A percentile compares a stretch with the other conserved stretches of the same genome.
These are phyloP conservation scores for Solanum chiquidenum DNA, from an alignment of 257 asterid genomes.

Conservation along the genomic window DNA sequence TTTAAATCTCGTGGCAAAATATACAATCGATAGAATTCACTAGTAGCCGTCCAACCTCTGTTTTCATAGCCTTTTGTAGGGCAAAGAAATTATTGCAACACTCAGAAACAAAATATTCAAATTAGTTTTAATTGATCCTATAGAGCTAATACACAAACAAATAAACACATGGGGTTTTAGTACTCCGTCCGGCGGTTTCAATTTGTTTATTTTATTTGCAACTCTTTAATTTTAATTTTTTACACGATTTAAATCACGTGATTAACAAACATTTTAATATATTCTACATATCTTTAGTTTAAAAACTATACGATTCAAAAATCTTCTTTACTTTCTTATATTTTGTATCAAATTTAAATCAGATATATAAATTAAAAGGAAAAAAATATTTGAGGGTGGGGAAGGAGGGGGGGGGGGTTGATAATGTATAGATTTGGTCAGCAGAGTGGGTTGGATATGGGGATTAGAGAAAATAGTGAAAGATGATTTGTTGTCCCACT, in stretches of 20 bases:
- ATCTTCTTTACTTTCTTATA: no score
- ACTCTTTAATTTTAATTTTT: no score
- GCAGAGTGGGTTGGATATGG: constrained; percentile 5
- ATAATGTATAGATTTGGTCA: neutral
- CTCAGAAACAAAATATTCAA: neutral
- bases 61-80: neutral
- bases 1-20: neutral
- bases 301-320: no score
- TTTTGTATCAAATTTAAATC: no score
- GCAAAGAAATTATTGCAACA: neutral
- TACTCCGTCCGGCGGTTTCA: accelerated
- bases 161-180: neutral
- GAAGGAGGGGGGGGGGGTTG: no score
- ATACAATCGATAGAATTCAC: neutral
- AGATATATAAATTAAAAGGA: no score
- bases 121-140: neutral
- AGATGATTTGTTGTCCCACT: constrained; percentile 8
- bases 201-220: no score
- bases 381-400: neutral
- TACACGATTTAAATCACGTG: no score
- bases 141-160: neutral
- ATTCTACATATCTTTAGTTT: no score
- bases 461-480: neutral
- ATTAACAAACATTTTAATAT: no score
- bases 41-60: neutral